phyloP scores from a whole-genome alignment of 208 protist genomes.

The Acanthamoeba lenticulata region DNA sequence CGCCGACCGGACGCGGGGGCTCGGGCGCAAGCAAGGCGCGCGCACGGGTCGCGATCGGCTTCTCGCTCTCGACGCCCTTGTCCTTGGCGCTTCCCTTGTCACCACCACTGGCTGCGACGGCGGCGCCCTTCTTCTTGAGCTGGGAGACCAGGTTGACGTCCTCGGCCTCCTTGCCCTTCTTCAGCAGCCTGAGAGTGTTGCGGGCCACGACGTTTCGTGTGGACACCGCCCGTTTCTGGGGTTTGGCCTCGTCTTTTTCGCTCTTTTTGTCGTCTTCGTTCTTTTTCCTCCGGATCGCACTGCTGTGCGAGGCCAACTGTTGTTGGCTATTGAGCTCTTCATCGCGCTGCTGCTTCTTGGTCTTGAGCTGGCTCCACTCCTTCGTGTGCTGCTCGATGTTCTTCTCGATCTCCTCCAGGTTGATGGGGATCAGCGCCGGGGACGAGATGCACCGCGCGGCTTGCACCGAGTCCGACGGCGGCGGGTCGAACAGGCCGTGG shows the following conservation, averaged over 20 bases:
- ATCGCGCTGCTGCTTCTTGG: not conserved
- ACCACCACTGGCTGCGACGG: not conserved
- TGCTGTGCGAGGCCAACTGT: too few species aligned
- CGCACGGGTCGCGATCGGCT: too few species aligned
- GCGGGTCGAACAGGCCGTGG: not conserved
- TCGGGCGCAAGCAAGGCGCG: too few species aligned
- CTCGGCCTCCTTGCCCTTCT: conserved; percentile 21
- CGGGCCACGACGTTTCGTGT: too few species aligned
- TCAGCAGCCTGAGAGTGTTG: not conserved
- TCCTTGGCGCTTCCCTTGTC: too few species aligned
- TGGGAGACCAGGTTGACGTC: not conserved
- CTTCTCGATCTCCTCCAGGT: conserved; percentile 39
- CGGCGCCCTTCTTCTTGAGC: not conserved
- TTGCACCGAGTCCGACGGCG: not conserved
- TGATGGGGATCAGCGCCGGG: conserved; percentile 3
- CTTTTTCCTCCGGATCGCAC: not conserved
- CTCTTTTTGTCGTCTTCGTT: not conserved
- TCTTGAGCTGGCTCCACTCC: conserved; percentile 5
- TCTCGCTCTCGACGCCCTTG: too few species aligned
- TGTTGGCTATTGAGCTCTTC: not conserved
- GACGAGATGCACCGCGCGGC: not conserved
- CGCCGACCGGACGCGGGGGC: too few species aligned
- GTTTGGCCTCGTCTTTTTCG: not conserved
- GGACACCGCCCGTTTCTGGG: too few species aligned
- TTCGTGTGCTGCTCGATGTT: conserved; percentile 5